phyloP scores from a whole-genome alignment of 495 filamentous ascomycete species.

The Elaphomyces granulatus region DNA sequence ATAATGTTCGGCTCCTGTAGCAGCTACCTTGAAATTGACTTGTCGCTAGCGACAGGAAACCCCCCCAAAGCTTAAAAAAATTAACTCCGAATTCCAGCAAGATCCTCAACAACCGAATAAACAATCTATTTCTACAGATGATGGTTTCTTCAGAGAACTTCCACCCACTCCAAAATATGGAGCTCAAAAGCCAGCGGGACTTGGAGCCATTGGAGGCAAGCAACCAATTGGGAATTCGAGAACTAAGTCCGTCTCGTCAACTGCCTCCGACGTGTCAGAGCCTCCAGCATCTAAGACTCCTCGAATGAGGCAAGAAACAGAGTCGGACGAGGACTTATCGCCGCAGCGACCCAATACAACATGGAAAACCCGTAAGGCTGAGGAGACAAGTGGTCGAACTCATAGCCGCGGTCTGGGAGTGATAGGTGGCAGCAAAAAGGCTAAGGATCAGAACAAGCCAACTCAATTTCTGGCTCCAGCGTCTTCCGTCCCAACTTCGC shows the following conservation, averaged over 20 bases:
- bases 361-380: not conserved
- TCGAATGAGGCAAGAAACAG: not conserved
- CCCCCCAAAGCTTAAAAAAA: slow-evolving; percentile 18
- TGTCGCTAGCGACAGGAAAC: slow-evolving; percentile 25
- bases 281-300: not conserved
- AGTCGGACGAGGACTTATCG: not conserved
- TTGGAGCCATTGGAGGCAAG: slow-evolving; percentile 6
- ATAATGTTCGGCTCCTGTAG: not conserved
- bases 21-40: not conserved
- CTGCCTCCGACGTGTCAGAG: slow-evolving; percentile 1
- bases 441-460: not conserved
- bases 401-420: not conserved
- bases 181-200: slow-evolving; percentile 3
- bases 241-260: not conserved
- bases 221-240: not conserved
- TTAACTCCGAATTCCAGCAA: not conserved
- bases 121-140: not conserved
- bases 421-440: not conserved
- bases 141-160: not conserved
- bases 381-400: not conserved
- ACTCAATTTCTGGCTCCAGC: slow-evolving; percentile 3
- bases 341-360: not conserved
- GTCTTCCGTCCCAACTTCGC: slow-evolving; percentile 2
- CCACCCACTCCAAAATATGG: not conserved
- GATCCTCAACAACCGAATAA: slow-evolving; percentile 1